Evolutionary conservation across 202 grass and related monocot genomes (phyloP).

Genomic region (Schoenoplectus tabernaemontani): DNA sequence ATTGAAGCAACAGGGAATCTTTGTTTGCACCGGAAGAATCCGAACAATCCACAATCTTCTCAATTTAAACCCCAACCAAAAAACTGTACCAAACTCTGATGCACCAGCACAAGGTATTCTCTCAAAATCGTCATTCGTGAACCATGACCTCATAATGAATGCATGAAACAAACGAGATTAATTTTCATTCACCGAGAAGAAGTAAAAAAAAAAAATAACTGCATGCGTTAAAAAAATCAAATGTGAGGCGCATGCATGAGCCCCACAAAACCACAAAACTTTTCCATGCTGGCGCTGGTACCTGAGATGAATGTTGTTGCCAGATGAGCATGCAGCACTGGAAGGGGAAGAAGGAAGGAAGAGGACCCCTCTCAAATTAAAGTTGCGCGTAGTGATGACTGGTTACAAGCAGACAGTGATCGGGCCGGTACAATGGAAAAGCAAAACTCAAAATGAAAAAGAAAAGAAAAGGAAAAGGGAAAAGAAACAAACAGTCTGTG

Average conservation of each 20-base stretch:
- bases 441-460: background rate
- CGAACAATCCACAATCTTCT: background rate
- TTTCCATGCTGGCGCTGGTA: slow-evolving; percentile 12
- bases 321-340: slow-evolving; percentile 15
- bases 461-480: background rate
- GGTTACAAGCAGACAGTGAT: slow-evolving; percentile 10
- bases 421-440: slow-evolving; percentile 14
- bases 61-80: background rate
- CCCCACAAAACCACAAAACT: background rate
- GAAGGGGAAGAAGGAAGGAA: background rate
- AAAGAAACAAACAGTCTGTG: slow-evolving; percentile 15
- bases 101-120: background rate
- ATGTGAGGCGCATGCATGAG: background rate
- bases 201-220: background rate
- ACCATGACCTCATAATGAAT: slow-evolving; percentile 18
- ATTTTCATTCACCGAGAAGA: background rate
- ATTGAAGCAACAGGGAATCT: background rate
- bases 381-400: background rate
- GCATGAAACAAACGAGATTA: background rate
- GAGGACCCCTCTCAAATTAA: slow-evolving; percentile 21
- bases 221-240: background rate
- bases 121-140: slow-evolving; percentile 7
- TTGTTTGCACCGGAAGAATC: background rate
- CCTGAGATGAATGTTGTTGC: slow-evolving; percentile 28
- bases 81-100: slow-evolving; percentile 1